Evolutionary conservation across 2,329 filamentous ascomycete species (phyloP).

Genomic region (Paecilomyces sp.): DNA sequence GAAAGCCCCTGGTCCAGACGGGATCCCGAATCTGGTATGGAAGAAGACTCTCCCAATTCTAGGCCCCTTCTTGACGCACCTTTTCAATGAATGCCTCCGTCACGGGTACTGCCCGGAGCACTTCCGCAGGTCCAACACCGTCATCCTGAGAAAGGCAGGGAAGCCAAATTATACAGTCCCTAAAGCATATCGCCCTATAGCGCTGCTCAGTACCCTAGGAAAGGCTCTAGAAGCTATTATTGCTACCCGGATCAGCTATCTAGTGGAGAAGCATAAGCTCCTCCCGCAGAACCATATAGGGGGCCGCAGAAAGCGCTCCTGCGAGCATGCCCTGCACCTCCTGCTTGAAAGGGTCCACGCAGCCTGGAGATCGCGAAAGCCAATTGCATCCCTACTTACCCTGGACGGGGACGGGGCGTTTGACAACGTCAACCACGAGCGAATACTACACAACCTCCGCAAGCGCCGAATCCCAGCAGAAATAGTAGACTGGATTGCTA

Average conservation of each 20-base stretch:
- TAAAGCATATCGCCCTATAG: no score
- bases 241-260: neutral
- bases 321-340: conserved; percentile 7
- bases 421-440: conserved; percentile 10
- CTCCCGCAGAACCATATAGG: conserved; percentile 6
- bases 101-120: conserved; percentile 11
- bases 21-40: no score
- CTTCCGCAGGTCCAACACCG: conserved; percentile 10
- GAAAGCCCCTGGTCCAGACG: no score
- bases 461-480: conserved; percentile 7
- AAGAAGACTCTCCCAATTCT: no score
- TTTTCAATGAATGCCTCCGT: conserved; percentile 5
- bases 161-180: conserved; percentile 10
- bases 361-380: neutral
- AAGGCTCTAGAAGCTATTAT: no score
- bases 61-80: no score
- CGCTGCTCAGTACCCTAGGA: no score
- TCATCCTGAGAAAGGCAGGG: conserved; percentile 11
- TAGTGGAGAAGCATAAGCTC: conserved; percentile 8
- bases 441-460: conserved; percentile 11
- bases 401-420: conserved; percentile 10
- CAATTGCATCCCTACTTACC: conserved; percentile 6
- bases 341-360: conserved; percentile 6
- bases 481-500: conserved; percentile 13
- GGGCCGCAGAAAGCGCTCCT: conserved; percentile 3